Percentiles rank a stretch among this genome's conserved stretches.
Evolutionary conservation across 805 yeast genomes (phyloP).

Genomic region (Blastobotrys attinorum): DNA sequence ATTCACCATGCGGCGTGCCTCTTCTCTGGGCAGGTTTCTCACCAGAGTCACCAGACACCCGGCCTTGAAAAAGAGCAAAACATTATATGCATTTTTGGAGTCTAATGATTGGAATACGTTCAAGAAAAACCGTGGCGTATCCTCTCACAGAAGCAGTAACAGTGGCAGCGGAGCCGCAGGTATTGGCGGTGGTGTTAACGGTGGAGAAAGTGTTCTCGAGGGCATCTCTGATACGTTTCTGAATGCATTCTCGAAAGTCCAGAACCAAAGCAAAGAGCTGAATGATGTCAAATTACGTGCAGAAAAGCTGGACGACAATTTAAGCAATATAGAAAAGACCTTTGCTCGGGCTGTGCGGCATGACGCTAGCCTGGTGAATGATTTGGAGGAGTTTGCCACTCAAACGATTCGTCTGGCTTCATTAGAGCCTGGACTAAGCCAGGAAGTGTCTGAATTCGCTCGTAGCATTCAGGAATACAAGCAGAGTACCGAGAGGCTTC

Average conservation of each 20-base stretch:
- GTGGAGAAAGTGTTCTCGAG: conserved; percentile 45
- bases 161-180: conserved; percentile 9
- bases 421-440: conserved; percentile 38
- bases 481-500: conserved; percentile 36
- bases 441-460: conserved; percentile 38
- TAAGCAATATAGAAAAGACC: conserved; percentile 68
- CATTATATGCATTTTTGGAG: conserved; percentile 64
- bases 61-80: conserved; percentile 54
- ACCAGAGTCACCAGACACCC: conserved; percentile 71
- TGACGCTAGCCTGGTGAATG: conserved; percentile 64
- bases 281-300: conserved; percentile 75
- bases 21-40: conserved; percentile 70
- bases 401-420: conserved; percentile 63
- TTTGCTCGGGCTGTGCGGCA: conserved; percentile 65
- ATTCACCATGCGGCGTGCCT: conserved; percentile 76
- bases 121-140: conserved; percentile 22
- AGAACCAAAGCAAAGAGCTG: conserved; percentile 61
- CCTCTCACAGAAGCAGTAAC: too few species aligned
- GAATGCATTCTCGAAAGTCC: conserved; percentile 83
- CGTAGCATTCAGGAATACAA: conserved; percentile 40
- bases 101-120: conserved; percentile 68
- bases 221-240: conserved; percentile 83
- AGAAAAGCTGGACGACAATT: conserved; percentile 77
- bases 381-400: conserved; percentile 59
- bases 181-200: conserved; percentile 6